A percentile compares a stretch with the other conserved stretches of the same genome.
Conservation (phyloP, 2,329 filamentous ascomycete genomes). For the Aspergillus ruber region DNA sequence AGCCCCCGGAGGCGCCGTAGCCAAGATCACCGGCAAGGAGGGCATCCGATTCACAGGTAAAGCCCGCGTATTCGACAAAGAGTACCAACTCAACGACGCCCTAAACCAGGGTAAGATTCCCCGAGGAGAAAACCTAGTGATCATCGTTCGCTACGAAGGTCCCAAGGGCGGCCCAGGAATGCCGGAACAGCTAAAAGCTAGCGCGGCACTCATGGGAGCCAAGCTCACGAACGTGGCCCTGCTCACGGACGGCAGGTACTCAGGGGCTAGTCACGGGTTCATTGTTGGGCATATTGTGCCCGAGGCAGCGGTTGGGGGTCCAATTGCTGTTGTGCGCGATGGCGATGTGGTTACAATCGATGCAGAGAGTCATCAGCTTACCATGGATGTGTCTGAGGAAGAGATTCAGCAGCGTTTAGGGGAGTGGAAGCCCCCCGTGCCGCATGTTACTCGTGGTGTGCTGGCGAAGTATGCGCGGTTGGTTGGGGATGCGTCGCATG, state of each 20-base stretch:
- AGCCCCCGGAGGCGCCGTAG: slow-evolving; percentile 80
- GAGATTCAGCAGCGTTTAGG: slow-evolving; percentile 61
- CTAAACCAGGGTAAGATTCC: slow-evolving; percentile 65
- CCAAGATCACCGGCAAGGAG: slow-evolving; percentile 96
- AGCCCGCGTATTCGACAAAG: slow-evolving; percentile 81
- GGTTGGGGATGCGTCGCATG: slow-evolving; percentile 86
- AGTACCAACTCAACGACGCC: slow-evolving; percentile 68
- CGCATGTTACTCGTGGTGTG: slow-evolving; percentile 71
- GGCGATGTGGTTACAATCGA: slow-evolving; percentile 84
- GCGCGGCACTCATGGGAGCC: slow-evolving; percentile 87
- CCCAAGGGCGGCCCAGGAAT: slow-evolving; percentile 91
- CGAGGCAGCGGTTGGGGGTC: slow-evolving; percentile 81
- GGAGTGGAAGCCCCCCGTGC: slow-evolving; percentile 64
- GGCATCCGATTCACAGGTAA: slow-evolving; percentile 73
- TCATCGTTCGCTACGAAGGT: slow-evolving; percentile 89
- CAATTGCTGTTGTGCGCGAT: slow-evolving; percentile 73
- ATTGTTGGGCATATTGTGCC: slow-evolving; percentile 91
- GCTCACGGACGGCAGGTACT: slow-evolving; percentile 87
- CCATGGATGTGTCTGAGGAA: slow-evolving; percentile 65
- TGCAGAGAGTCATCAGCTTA: slow-evolving; percentile 65
- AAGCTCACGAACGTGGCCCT: slow-evolving; percentile 80
- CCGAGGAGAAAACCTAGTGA: slow-evolving; percentile 72
- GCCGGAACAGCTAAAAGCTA: slow-evolving; percentile 88
- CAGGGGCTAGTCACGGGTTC: slow-evolving; percentile 82
- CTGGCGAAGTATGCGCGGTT: slow-evolving; percentile 84